These are phyloP conservation scores for Sphaerostilbella broomeana DNA, from an alignment of 2,329 filamentous ascomycete genomes.

Conservation along the genomic window DNA sequence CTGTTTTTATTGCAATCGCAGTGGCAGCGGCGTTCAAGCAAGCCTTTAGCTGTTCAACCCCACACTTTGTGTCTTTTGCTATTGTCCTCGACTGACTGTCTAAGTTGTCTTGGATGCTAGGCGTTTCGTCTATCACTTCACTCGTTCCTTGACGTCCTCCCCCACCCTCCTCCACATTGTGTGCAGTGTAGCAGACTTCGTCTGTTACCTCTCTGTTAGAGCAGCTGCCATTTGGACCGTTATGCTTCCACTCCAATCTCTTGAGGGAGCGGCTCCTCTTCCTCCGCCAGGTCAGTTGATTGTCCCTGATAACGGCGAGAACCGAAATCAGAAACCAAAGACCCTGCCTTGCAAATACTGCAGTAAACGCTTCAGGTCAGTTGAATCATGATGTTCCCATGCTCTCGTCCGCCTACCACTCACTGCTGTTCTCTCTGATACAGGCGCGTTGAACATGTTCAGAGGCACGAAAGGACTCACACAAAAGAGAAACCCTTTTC, in stretches of 20 bases:
- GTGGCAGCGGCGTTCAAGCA: background rate
- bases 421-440: constrained; percentile 6
- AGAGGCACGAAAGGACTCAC: constrained; percentile 57
- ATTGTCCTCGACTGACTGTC: background rate
- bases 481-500: constrained; percentile 60
- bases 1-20: background rate
- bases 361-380: constrained; percentile 56
- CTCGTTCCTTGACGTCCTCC: constrained; percentile 6
- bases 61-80: too few relatives aligned
- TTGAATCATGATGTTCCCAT: constrained; percentile 12
- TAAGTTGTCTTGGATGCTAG: constrained; percentile 4
- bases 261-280: constrained; percentile 39
- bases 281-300: constrained; percentile 22
- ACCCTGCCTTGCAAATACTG: constrained; percentile 57
- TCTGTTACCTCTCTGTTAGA: constrained; percentile 9
- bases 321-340: constrained; percentile 54
- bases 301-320: constrained; percentile 42
- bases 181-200: constrained; percentile 3
- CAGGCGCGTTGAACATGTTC: constrained; percentile 58
- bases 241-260: constrained; percentile 49
- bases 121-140: constrained; percentile 1
- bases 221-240: constrained; percentile 21
- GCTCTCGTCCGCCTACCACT: constrained; percentile 12
- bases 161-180: constrained; percentile 3
- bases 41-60: too few relatives aligned